These are phyloP conservation scores for Neurospora tetrasperma DNA, from an alignment of 495 filamentous ascomycete species.

Conservation along the genomic window DNA sequence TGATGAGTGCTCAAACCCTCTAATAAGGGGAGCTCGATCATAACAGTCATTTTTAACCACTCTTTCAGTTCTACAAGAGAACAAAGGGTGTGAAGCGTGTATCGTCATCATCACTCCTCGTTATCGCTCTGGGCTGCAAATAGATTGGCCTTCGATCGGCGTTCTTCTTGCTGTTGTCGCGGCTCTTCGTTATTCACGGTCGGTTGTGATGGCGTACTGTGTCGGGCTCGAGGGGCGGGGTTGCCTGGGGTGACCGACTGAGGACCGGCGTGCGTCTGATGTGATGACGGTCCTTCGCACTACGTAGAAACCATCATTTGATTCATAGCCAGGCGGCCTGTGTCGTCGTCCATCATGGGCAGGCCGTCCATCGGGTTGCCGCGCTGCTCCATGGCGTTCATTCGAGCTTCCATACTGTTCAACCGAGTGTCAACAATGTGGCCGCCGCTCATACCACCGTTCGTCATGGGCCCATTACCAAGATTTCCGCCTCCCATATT, in stretches of 20 bases:
- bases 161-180: neutral
- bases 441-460: conserved; percentile 21
- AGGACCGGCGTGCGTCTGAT: neutral
- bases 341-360: conserved; percentile 38
- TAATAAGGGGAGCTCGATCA: neutral
- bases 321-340: conserved; percentile 20
- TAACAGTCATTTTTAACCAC: neutral
- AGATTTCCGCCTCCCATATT: conserved; percentile 24
- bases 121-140: neutral
- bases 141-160: neutral
- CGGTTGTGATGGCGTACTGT: neutral
- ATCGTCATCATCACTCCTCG: neutral
- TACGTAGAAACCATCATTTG: conserved; percentile 1
- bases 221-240: neutral
- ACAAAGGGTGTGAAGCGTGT: neutral
- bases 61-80: neutral
- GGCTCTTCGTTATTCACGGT: neutral
- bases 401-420: conserved; percentile 29
- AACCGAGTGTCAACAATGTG: conserved; percentile 28
- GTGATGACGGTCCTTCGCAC: neutral
- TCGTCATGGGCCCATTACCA: conserved; percentile 15
- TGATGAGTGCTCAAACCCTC: neutral
- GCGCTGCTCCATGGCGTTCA: conserved; percentile 31
- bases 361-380: conserved; percentile 30
- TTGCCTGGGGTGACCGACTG: neutral